Evolutionary conservation across 305 asterid species (phyloP).

Genomic region (Rubia tinctorum): DNA sequence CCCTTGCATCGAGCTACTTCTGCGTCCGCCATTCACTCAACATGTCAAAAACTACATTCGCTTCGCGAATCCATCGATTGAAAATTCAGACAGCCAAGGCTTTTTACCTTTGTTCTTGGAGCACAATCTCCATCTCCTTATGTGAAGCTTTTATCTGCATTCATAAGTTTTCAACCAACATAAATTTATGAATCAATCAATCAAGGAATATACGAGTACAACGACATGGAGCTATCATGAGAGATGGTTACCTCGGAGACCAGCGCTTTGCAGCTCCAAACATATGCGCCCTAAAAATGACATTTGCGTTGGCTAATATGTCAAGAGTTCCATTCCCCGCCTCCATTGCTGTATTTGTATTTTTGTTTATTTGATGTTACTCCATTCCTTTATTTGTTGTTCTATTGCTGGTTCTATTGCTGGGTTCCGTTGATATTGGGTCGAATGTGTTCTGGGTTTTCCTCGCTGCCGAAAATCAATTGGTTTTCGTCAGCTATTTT

Average conservation of each 20-base stretch:
- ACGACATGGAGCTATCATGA: not conserved
- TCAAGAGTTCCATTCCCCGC: not conserved
- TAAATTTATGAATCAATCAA: not conserved
- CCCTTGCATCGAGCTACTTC: constrained; percentile 91
- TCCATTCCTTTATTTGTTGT: no score
- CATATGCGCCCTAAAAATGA: constrained; percentile 76
- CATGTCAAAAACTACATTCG: constrained; percentile 1
- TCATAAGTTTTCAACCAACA: constrained; percentile 27
- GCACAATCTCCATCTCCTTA: constrained; percentile 81
- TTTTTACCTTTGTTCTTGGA: constrained; percentile 66
- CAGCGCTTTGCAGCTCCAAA: constrained; percentile 95
- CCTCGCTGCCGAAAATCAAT: no score
- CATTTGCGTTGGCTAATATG: constrained; percentile 1
- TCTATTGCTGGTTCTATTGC: no score
- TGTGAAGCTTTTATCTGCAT: constrained; percentile 89
- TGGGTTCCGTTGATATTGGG: no score
- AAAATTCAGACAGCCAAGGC: not conserved
- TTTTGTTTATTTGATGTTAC: no score
- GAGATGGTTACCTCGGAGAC: constrained; percentile 70
- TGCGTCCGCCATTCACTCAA: constrained; percentile 22
- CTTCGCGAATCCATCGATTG: not conserved
- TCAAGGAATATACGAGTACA: not conserved
- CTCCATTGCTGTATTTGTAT: no score
- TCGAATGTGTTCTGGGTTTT: no score
- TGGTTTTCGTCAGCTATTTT: no score